These are phyloP conservation scores for Xylariaceae sp. DNA, from an alignment of 2,329 filamentous ascomycete species.

Conservation along the genomic window DNA sequence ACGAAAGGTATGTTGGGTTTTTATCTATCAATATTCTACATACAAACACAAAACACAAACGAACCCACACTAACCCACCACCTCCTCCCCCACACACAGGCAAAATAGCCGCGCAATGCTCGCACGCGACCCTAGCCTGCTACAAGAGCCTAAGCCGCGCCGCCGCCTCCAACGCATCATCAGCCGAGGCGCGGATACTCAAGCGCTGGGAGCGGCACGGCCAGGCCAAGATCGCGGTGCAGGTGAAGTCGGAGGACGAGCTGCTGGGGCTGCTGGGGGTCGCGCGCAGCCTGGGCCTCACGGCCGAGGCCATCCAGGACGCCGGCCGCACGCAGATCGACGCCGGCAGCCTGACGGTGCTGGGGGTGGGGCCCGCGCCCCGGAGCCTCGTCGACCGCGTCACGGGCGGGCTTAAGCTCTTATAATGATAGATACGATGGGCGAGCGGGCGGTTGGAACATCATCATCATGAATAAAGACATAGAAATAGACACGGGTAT, in stretches of 20 bases:
- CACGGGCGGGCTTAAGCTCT: slow-evolving; percentile 38
- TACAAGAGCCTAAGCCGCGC: slow-evolving; percentile 77
- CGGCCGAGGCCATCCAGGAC: slow-evolving; percentile 88
- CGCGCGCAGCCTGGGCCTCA: slow-evolving; percentile 81
- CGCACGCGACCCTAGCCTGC: slow-evolving; percentile 95
- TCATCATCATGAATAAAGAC: no score
- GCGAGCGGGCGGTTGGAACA: no score
- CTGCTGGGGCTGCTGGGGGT: slow-evolving; percentile 72
- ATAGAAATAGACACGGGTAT: neutral
- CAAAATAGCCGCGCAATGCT: slow-evolving; percentile 95
- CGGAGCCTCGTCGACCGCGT: slow-evolving; percentile 86
- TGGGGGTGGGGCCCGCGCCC: slow-evolving; percentile 81
- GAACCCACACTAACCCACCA: slow-evolving; percentile 3
- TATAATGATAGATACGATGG: slow-evolving; percentile 19
- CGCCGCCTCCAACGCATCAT: slow-evolving; percentile 53
- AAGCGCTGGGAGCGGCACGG: slow-evolving; percentile 83
- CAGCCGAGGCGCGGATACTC: slow-evolving; percentile 65
- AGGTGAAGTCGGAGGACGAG: slow-evolving; percentile 85
- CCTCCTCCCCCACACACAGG: slow-evolving; percentile 62
- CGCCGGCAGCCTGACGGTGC: slow-evolving; percentile 85
- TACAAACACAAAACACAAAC: slow-evolving; percentile 2
- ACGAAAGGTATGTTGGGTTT: slow-evolving; percentile 72
- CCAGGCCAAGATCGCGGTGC: slow-evolving; percentile 92
- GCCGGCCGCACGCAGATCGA: slow-evolving; percentile 98
- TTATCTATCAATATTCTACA: neutral